A percentile compares a stretch with the other conserved stretches of the same genome.
phyloP scores from a whole-genome alignment of 2,329 filamentous ascomycete species.

The Talaromyces sp. region DNA sequence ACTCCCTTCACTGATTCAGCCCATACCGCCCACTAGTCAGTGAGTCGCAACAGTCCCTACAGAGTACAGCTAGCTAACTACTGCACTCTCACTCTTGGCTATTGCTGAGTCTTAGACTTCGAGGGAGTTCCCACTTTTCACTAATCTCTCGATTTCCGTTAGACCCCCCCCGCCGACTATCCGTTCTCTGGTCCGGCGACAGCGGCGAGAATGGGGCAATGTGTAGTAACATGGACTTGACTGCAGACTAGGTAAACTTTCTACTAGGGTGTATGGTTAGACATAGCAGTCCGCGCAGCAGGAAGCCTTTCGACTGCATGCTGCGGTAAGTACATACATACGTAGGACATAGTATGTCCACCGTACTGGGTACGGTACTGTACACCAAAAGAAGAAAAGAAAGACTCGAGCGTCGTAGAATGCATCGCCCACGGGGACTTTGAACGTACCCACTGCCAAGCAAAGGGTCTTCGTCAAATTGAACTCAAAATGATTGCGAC shows the following conservation, averaged over 20 bases:
- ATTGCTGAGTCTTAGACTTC: neutral
- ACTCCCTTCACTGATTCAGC: neutral
- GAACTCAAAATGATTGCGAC: slow-evolving; percentile 8
- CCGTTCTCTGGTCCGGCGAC: neutral
- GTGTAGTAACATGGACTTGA: neutral
- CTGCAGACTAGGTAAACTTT: slow-evolving; percentile 2
- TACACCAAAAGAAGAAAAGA: neutral
- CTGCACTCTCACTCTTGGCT: slow-evolving; percentile 7
- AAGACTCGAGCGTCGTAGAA: neutral
- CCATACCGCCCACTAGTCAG: slow-evolving; percentile 7
- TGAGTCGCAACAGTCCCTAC: slow-evolving; percentile 11
- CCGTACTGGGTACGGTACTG: neutral
- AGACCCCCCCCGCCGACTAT: neutral
- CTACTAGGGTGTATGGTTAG: neutral
- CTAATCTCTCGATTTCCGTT: slow-evolving; percentile 1
- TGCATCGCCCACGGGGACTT: neutral
- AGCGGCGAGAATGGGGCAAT: slow-evolving; percentile 5
- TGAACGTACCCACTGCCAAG: slow-evolving; percentile 5
- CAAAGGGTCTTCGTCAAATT: slow-evolving; percentile 9
- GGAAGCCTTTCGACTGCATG: slow-evolving; percentile 1
- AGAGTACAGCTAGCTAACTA: neutral
- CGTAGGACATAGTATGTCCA: neutral
- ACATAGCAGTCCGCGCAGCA: neutral
- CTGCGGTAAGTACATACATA: neutral
- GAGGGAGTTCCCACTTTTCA: neutral